These are phyloP conservation scores for Rhytidiadelphus loreus DNA, from an alignment of 225 moss, liverwort and hornwort species.

Conservation along the genomic window DNA sequence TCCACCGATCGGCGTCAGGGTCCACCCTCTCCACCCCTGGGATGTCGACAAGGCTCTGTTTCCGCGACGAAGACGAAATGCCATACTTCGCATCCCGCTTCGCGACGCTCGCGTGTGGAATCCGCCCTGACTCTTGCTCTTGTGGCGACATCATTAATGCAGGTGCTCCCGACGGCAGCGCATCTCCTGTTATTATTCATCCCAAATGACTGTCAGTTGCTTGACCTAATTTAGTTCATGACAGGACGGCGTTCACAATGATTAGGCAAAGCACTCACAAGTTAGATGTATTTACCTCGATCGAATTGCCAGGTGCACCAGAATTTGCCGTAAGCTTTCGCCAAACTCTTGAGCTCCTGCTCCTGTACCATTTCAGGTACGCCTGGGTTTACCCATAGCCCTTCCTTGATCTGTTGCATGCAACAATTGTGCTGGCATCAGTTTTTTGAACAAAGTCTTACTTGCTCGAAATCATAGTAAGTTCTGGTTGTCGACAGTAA, in stretches of 20 bases:
- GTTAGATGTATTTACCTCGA: constrained; percentile 10
- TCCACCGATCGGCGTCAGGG: constrained; percentile 24
- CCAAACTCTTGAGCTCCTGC: constrained; percentile 34
- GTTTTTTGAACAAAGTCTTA: neutral
- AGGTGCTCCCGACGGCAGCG: constrained; percentile 31
- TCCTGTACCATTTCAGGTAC: constrained; percentile 27
- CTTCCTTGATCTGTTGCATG: constrained; percentile 36
- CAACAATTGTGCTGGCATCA: neutral
- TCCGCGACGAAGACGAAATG: constrained; percentile 2
- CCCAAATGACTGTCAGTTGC: neutral
- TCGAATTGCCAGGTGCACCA: constrained; percentile 69
- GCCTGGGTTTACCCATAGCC: constrained; percentile 53
- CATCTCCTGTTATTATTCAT: constrained; percentile 8
- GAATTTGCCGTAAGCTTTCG: constrained; percentile 51
- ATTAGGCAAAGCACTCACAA: neutral
- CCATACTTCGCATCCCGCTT: constrained; percentile 16
- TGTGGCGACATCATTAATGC: constrained; percentile 60
- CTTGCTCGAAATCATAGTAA: neutral
- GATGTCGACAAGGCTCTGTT: constrained; percentile 10
- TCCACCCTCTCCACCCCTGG: neutral
- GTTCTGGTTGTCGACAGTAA: neutral
- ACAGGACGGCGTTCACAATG: neutral
- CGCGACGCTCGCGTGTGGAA: constrained; percentile 14
- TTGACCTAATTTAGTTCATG: neutral
- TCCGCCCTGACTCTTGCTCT: constrained; percentile 11